These are phyloP conservation scores for Pisolithus albus DNA, from an alignment of 768 basidiomycete genomes.

Conservation along the genomic window DNA sequence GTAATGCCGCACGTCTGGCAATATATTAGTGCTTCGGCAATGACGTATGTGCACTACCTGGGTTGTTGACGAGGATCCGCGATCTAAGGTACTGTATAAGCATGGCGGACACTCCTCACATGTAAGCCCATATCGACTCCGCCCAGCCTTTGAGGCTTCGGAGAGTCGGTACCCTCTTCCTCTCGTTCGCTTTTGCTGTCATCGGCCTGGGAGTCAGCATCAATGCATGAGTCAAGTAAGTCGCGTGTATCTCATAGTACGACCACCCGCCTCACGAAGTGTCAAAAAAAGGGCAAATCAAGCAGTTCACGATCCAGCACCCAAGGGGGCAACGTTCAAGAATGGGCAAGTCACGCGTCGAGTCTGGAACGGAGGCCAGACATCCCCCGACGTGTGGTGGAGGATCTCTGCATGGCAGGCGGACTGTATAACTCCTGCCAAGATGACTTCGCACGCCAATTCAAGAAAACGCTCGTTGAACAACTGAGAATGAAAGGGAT, in stretches of 20 bases:
- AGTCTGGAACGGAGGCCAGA: constrained; percentile 40
- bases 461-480: constrained; percentile 25
- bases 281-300: constrained; percentile 7
- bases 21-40: too few relatives aligned
- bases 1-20: too few relatives aligned
- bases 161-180: constrained; percentile 19
- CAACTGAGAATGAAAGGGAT: constrained; percentile 44
- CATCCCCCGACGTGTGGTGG: constrained; percentile 30
- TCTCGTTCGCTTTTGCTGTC: constrained; percentile 27
- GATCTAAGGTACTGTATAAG: too few relatives aligned
- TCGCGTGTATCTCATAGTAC: too few relatives aligned
- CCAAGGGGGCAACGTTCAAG: constrained; percentile 20
- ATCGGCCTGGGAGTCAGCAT: constrained; percentile 14
- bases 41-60: too few relatives aligned
- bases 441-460: constrained; percentile 31
- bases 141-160: not conserved
- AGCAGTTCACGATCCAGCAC: constrained; percentile 6
- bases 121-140: not conserved
- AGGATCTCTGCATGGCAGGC: constrained; percentile 25
- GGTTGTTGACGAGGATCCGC: too few relatives aligned
- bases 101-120: too few relatives aligned
- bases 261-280: not conserved
- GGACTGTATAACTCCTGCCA: constrained; percentile 37
- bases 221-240: not conserved
- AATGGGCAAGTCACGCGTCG: constrained; percentile 6